A percentile compares a stretch with the other conserved stretches of the same genome.
phyloP scores from a whole-genome alignment of 2,329 filamentous ascomycete species.

The Aspergillus japonicus region DNA sequence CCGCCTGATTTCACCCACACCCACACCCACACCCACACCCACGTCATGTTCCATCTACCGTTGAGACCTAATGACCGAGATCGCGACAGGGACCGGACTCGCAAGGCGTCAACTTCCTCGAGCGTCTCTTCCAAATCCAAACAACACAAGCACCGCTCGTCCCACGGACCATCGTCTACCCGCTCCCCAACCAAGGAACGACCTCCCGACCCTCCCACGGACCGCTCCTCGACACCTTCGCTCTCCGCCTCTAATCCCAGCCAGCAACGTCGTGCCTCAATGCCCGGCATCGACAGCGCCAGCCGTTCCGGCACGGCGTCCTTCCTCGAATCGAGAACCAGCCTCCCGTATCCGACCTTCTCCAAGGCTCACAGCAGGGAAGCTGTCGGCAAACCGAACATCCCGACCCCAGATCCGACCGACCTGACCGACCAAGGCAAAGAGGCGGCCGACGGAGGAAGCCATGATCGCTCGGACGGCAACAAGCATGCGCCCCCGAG shows the following conservation, averaged over 20 bases:
- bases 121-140: constrained; percentile 27
- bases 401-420: constrained; percentile 69
- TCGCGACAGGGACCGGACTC: constrained; percentile 29
- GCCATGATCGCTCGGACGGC: constrained; percentile 26
- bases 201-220: constrained; percentile 29
- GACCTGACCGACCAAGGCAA: constrained; percentile 58
- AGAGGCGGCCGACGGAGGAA: constrained; percentile 36
- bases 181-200: constrained; percentile 37
- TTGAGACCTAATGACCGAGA: constrained; percentile 38
- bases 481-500: constrained; percentile 46
- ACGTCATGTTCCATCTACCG: constrained; percentile 37
- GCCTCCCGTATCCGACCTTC: constrained; percentile 74
- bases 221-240: constrained; percentile 30
- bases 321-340: constrained; percentile 47
- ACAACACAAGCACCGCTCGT: constrained; percentile 31
- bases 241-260: constrained; percentile 23
- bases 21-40: neutral
- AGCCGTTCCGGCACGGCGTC: constrained; percentile 36
- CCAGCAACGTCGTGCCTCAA: constrained; percentile 47
- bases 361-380: constrained; percentile 93
- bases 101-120: constrained; percentile 28
- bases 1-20: constrained; percentile 18
- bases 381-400: constrained; percentile 57
- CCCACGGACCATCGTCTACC: constrained; percentile 29
- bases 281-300: constrained; percentile 50